Conservation (phyloP, 1,139 yeast genomes). For the Blastobotrys persicus region DNA sequence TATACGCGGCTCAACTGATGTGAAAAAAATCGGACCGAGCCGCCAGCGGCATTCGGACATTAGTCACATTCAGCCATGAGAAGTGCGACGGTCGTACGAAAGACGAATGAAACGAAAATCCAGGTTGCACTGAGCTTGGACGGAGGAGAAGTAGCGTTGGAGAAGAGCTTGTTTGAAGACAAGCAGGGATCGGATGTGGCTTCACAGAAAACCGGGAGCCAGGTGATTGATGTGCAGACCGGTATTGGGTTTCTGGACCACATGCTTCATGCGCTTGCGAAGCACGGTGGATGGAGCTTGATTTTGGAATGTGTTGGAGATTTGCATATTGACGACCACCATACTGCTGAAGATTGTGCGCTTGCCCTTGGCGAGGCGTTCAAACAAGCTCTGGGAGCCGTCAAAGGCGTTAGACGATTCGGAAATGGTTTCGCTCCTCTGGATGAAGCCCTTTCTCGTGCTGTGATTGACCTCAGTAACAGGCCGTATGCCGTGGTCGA, state of each 20-base stretch:
- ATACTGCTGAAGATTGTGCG: constrained; percentile 93
- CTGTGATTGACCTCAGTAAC: constrained; percentile 90
- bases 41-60: too few relatives aligned
- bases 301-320: constrained; percentile 90
- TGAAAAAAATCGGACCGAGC: too few relatives aligned
- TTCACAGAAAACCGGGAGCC: constrained; percentile 58
- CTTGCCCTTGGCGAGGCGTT: constrained; percentile 89
- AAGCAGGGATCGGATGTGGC: constrained; percentile 50
- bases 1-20: too few relatives aligned
- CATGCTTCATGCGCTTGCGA: constrained; percentile 95
- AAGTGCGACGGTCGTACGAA: constrained; percentile 58
- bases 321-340: constrained; percentile 94
- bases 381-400: constrained; percentile 83
- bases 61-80: constrained; percentile 2
- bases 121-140: constrained; percentile 80
- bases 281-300: constrained; percentile 95
- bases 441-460: constrained; percentile 92
- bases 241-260: constrained; percentile 96
- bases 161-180: constrained; percentile 48
- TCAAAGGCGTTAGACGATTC: constrained; percentile 87
- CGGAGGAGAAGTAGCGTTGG: constrained; percentile 71
- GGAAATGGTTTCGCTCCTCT: constrained; percentile 95
- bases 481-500: constrained; percentile 91
- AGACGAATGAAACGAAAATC: constrained; percentile 91
- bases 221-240: constrained; percentile 75